Evolutionary conservation across 2,329 filamentous ascomycete genomes (phyloP).

Genomic region (Pseudogymnoascus sp.): DNA sequence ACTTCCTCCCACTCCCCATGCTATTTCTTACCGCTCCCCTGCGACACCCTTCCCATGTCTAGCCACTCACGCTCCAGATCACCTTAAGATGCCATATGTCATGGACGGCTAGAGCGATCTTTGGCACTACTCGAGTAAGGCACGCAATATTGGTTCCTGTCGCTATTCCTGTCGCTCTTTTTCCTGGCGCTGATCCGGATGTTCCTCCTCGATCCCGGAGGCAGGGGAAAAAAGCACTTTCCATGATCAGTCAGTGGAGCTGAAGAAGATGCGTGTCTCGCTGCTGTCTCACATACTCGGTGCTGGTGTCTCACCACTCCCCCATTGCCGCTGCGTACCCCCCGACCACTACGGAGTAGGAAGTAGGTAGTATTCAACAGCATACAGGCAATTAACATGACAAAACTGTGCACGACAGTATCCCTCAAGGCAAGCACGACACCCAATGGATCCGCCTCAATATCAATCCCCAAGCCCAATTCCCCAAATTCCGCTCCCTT

Average conservation of each 20-base stretch:
- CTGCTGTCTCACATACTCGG: conserved; percentile 1
- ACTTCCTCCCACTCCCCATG: neutral
- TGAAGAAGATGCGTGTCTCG: conserved; percentile 5
- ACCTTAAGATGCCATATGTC: neutral
- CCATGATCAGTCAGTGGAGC: neutral
- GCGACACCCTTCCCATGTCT: neutral
- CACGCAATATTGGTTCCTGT: conserved; percentile 1
- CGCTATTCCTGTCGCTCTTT: neutral
- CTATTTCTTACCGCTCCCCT: neutral
- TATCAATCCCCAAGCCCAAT: neutral
- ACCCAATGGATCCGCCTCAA: neutral
- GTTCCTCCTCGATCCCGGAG: neutral
- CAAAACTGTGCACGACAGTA: neutral
- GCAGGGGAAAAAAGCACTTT: neutral
- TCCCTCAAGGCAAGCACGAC: neutral
- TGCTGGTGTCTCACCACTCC: neutral
- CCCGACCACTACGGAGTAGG: neutral
- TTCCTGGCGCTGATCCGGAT: conserved; percentile 3
- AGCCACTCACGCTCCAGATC: neutral
- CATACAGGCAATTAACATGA: neutral
- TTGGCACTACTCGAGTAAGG: neutral
- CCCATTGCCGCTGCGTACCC: neutral
- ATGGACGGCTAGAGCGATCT: neutral
- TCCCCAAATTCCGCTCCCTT: neutral
- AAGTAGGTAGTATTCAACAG: neutral